These are phyloP conservation scores for Atkinsonella texensis DNA, from an alignment of 2,329 filamentous ascomycete genomes.

Conservation along the genomic window DNA sequence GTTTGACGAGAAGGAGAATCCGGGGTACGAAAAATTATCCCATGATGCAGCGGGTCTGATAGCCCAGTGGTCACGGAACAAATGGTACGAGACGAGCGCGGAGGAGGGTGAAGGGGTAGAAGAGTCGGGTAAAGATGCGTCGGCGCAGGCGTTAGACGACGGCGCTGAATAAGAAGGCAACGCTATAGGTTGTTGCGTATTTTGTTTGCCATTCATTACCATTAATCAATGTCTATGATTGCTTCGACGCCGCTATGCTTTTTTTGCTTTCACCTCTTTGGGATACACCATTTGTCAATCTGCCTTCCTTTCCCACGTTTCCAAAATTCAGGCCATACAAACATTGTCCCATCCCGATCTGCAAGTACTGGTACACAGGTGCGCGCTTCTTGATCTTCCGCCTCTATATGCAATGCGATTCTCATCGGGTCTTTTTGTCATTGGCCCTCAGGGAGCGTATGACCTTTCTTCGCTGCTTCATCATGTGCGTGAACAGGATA, in stretches of 20 bases:
- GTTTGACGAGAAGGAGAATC: constrained; percentile 63
- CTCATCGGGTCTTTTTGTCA: constrained; percentile 29
- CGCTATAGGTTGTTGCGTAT: neutral
- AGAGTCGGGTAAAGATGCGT: neutral
- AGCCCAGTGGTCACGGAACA: constrained; percentile 49
- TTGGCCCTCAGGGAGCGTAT: constrained; percentile 48
- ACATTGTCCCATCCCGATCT: too few relatives aligned
- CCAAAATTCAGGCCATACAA: neutral
- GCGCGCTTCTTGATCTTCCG: too few relatives aligned
- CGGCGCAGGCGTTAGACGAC: neutral
- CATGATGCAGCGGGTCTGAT: constrained; percentile 54
- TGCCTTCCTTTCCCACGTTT: neutral
- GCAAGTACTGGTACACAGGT: too few relatives aligned
- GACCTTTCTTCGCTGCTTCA: constrained; percentile 74
- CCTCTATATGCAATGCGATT: too few relatives aligned
- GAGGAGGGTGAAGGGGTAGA: constrained; percentile 2
- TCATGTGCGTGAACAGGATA: constrained; percentile 88
- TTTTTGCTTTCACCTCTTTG: too few relatives aligned
- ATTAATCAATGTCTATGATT: neutral
- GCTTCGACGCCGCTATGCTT: too few relatives aligned
- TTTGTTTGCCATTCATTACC: neutral
- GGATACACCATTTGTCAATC: too few relatives aligned
- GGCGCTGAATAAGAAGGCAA: neutral
- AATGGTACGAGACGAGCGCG: constrained; percentile 44
- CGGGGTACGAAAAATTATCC: constrained; percentile 57